phyloP scores from a whole-genome alignment of 2,329 filamentous ascomycete species.

The Hypoxylon sp. region DNA sequence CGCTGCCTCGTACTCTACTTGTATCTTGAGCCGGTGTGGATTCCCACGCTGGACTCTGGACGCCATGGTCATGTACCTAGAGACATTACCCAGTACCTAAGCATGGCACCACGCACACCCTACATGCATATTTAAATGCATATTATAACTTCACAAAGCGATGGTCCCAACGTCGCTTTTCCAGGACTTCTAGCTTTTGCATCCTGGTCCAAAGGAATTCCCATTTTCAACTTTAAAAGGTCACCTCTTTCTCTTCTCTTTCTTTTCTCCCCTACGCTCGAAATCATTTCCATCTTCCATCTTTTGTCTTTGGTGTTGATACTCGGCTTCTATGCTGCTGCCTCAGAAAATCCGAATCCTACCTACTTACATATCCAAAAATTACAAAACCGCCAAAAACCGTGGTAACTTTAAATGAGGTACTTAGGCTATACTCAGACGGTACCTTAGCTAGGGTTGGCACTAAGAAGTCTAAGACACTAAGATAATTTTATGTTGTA shows the following conservation, averaged over 20 bases:
- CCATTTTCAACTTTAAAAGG: slow-evolving; percentile 31
- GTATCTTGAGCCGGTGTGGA: slow-evolving; percentile 24
- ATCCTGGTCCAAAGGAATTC: slow-evolving; percentile 24
- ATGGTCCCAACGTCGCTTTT: slow-evolving; percentile 16
- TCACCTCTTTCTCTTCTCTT: slow-evolving; percentile 17
- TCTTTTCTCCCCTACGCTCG: background rate
- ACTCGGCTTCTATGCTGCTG: background rate
- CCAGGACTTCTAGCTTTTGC: slow-evolving; percentile 28
- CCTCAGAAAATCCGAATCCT: background rate
- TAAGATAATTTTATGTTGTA: slow-evolving; percentile 43
- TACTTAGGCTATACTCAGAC: slow-evolving; percentile 41
- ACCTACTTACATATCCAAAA: background rate
- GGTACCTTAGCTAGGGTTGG: slow-evolving; percentile 36
- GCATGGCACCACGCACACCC: slow-evolving; percentile 28
- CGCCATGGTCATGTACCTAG: background rate
- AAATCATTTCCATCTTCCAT: background rate
- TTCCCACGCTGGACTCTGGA: slow-evolving; percentile 15
- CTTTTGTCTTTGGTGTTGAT: background rate
- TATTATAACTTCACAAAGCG: slow-evolving; percentile 35
- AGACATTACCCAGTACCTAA: background rate
- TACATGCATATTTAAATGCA: slow-evolving; percentile 42
- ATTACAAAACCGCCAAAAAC: background rate
- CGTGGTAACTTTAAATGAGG: slow-evolving; percentile 20
- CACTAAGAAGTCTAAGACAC: too few relatives aligned
- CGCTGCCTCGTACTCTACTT: slow-evolving; percentile 23